Conservation (phyloP, 169 alveolate genomes). For the Plasmodium inui region DNA sequence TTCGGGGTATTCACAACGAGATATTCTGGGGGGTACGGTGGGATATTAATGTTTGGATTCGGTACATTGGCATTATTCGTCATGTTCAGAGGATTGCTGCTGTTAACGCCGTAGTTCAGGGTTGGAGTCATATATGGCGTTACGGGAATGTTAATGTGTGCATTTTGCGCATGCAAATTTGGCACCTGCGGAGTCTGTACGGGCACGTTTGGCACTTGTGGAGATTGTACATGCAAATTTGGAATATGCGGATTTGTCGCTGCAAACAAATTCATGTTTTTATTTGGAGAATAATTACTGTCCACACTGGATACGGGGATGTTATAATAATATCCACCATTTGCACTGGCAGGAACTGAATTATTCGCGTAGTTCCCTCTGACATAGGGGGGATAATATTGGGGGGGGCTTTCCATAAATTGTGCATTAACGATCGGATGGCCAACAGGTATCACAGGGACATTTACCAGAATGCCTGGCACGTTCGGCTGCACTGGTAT, state of each 20-base stretch:
- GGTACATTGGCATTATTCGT: conserved; percentile 36
- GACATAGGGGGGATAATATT: conserved; percentile 34
- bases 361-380: conserved; percentile 45
- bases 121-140: conserved; percentile 19
- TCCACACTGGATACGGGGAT: conserved; percentile 45
- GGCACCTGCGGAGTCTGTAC: not conserved
- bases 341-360: conserved; percentile 20
- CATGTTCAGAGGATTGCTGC: conserved; percentile 18
- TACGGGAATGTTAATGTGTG: conserved; percentile 21
- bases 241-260: conserved; percentile 34
- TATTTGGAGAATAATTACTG: conserved; percentile 39
- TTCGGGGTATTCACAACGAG: conserved; percentile 51
- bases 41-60: conserved; percentile 28
- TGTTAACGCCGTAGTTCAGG: conserved; percentile 22
- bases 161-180: not conserved
- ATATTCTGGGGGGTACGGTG: conserved; percentile 53
- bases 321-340: conserved; percentile 24
- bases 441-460: conserved; percentile 51
- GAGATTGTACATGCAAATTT: conserved; percentile 19
- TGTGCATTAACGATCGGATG: conserved; percentile 6
- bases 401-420: conserved; percentile 23
- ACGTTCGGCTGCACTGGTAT: conserved; percentile 48
- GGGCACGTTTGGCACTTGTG: not conserved
- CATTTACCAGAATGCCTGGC: conserved; percentile 25
- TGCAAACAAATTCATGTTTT: conserved; percentile 44